Evolutionary conservation across 108 stramenopile species (phyloP).

Genomic region (Hondaea fermentalgiana): DNA sequence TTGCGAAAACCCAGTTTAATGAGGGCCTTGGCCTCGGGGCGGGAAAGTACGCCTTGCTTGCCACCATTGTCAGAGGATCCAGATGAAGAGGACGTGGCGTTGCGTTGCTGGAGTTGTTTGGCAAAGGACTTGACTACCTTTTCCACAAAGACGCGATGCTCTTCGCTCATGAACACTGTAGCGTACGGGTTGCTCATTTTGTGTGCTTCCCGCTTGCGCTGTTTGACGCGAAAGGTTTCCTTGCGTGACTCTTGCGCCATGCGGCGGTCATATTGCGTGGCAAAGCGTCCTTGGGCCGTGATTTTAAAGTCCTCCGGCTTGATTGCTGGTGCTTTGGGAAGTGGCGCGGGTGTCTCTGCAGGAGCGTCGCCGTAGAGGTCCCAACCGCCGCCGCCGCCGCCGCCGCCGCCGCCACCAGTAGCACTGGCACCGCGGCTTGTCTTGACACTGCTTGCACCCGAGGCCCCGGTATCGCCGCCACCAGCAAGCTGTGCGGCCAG

Average conservation of each 20-base stretch:
- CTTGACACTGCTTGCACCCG: too few relatives aligned
- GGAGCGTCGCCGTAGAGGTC: neutral
- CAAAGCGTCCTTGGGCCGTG: neutral
- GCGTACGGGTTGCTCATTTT: neutral
- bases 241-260: neutral
- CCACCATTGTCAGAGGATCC: neutral
- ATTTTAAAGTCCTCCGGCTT: neutral
- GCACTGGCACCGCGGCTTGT: neutral
- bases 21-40: neutral
- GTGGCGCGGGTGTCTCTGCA: neutral
- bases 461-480: neutral
- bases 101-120: neutral
- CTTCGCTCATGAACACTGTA: neutral
- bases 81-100: too few relatives aligned
- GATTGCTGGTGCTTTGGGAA: neutral
- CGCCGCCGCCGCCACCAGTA: neutral
- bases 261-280: neutral
- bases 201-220: neutral
- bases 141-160: neutral
- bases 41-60: neutral
- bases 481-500: neutral
- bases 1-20: neutral
- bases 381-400: neutral
- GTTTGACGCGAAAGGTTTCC: neutral
- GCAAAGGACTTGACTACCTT: neutral